phyloP scores from a whole-genome alignment of 2,329 filamentous ascomycete species.

The Neopestalotiopsis clavispora region DNA sequence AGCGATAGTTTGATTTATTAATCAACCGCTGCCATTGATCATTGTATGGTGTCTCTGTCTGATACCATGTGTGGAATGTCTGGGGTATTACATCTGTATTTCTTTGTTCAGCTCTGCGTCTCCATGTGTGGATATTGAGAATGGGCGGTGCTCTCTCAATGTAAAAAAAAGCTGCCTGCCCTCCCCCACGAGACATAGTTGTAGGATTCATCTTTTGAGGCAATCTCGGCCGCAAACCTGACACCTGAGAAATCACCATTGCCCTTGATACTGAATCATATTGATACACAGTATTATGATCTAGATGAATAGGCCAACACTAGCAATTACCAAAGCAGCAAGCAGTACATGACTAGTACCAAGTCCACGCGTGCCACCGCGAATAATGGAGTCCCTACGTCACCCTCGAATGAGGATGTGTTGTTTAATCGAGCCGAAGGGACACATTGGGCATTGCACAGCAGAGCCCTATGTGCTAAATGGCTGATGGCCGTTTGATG shows the following conservation, averaged over 20 bases:
- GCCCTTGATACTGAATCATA: background rate
- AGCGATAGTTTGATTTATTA: background rate
- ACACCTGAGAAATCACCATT: background rate
- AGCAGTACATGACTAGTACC: background rate
- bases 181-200: background rate
- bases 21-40: background rate
- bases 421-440: background rate
- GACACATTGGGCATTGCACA: background rate
- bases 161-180: background rate
- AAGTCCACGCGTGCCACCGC: background rate
- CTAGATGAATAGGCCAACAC: background rate
- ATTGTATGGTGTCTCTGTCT: background rate
- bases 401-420: slow-evolving; percentile 1
- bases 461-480: background rate
- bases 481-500: too few species aligned
- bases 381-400: background rate
- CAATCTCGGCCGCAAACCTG: background rate
- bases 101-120: background rate
- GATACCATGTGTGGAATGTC: background rate
- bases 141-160: background rate
- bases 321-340: background rate
- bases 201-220: background rate
- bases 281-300: background rate
- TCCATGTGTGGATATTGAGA: background rate
- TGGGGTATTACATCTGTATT: background rate